These are phyloP conservation scores for Hypoxylon sp. DNA, from an alignment of 2,329 filamentous ascomycete genomes.

Conservation along the genomic window DNA sequence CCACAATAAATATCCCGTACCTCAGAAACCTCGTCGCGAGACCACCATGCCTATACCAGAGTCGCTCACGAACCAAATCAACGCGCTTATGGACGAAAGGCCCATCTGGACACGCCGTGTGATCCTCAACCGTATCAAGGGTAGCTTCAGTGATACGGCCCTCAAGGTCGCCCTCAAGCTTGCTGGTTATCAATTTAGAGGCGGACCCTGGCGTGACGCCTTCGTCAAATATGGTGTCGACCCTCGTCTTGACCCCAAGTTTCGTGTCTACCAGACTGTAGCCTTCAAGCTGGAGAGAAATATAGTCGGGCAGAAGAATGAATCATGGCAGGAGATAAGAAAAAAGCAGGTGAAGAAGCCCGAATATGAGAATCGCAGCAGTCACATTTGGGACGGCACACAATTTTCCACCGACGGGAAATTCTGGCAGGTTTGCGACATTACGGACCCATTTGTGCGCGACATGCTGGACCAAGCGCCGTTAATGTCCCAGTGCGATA, in stretches of 20 bases:
- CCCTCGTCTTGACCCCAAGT: slow-evolving; percentile 78
- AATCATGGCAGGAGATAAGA: slow-evolving; percentile 60
- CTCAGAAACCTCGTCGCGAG: slow-evolving; percentile 66
- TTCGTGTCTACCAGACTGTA: slow-evolving; percentile 86
- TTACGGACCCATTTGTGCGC: slow-evolving; percentile 79
- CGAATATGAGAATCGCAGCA: slow-evolving; percentile 54
- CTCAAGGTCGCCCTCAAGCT: slow-evolving; percentile 83
- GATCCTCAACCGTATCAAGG: slow-evolving; percentile 75
- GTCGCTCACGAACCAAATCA: slow-evolving; percentile 70
- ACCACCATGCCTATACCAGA: slow-evolving; percentile 69
- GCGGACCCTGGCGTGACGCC: slow-evolving; percentile 89
- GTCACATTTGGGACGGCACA: slow-evolving; percentile 85
- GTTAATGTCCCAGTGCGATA: slow-evolving; percentile 66
- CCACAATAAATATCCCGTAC: slow-evolving; percentile 68
- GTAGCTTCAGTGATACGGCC: slow-evolving; percentile 60
- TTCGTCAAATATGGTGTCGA: slow-evolving; percentile 88
- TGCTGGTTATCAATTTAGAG: slow-evolving; percentile 90
- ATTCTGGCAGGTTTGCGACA: slow-evolving; percentile 93
- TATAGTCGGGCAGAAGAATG: slow-evolving; percentile 55
- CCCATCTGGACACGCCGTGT: slow-evolving; percentile 89
- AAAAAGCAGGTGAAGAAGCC: slow-evolving; percentile 53
- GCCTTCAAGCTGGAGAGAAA: slow-evolving; percentile 78
- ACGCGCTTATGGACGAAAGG: slow-evolving; percentile 72
- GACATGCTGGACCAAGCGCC: slow-evolving; percentile 71
- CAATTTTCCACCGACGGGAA: slow-evolving; percentile 81